A percentile compares a stretch with the other conserved stretches of the same genome.
These are phyloP conservation scores for Globisporangium cederbergense DNA, from an alignment of 352 stramenopile species.

Conservation along the genomic window DNA sequence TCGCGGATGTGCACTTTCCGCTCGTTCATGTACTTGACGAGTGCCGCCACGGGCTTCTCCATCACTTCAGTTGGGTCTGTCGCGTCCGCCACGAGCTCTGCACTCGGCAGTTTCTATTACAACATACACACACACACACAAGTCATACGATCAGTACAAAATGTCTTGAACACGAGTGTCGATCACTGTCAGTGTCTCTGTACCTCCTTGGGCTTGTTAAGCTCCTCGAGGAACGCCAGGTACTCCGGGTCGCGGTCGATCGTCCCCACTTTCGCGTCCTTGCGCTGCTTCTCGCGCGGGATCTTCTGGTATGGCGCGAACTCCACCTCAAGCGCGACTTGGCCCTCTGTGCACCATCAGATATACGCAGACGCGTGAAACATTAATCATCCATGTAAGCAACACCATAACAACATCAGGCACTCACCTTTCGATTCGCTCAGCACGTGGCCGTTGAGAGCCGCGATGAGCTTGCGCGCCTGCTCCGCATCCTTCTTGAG, in stretches of 20 bases:
- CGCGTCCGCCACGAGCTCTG: slow-evolving; percentile 48
- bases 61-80: slow-evolving; percentile 38
- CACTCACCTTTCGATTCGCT: slow-evolving; percentile 28
- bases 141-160: not conserved
- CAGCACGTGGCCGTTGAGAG: slow-evolving; percentile 50
- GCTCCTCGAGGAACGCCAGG: slow-evolving; percentile 66
- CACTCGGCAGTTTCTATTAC: slow-evolving; percentile 69
- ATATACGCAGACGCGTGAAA: not conserved
- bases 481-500: slow-evolving; percentile 62
- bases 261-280: slow-evolving; percentile 71
- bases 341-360: slow-evolving; percentile 4
- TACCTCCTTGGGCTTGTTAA: slow-evolving; percentile 66
- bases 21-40: slow-evolving; percentile 86
- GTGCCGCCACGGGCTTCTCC: slow-evolving; percentile 67
- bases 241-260: slow-evolving; percentile 75
- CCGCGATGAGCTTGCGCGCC: slow-evolving; percentile 42
- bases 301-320: slow-evolving; percentile 82
- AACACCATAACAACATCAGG: not conserved
- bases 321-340: slow-evolving; percentile 45
- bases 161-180: not conserved
- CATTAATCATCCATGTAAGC: not conserved
- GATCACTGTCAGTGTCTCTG: slow-evolving; percentile 5
- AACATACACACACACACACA: not conserved
- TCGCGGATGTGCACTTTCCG: slow-evolving; percentile 57
- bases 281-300: slow-evolving; percentile 73